These are phyloP conservation scores for Aspergillus amoenus DNA, from an alignment of 2,329 filamentous ascomycete genomes.

Conservation along the genomic window DNA sequence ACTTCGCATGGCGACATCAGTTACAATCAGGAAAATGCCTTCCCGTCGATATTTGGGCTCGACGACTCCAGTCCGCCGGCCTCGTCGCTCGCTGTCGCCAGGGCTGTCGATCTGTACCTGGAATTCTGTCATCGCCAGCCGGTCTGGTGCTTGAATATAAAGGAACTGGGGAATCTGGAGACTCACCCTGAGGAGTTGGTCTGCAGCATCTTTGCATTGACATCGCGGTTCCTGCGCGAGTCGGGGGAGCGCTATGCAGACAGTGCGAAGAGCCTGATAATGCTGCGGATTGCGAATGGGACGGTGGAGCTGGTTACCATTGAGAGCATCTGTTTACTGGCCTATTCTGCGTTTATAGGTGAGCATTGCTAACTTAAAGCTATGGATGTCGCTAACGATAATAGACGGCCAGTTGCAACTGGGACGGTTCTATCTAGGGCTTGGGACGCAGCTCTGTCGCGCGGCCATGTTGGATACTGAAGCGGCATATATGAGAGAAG, in stretches of 20 bases:
- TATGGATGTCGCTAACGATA: neutral
- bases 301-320: slow-evolving; percentile 52
- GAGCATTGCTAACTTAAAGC: slow-evolving; percentile 6
- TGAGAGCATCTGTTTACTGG: slow-evolving; percentile 52
- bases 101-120: slow-evolving; percentile 35
- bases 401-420: slow-evolving; percentile 51
- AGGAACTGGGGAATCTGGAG: slow-evolving; percentile 30
- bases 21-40: slow-evolving; percentile 19
- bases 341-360: slow-evolving; percentile 53
- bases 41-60: slow-evolving; percentile 20
- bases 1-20: neutral
- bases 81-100: slow-evolving; percentile 22
- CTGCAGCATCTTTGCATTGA: slow-evolving; percentile 35
- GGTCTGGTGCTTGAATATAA: slow-evolving; percentile 37
- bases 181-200: slow-evolving; percentile 33
- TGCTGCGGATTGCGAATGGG: slow-evolving; percentile 54
- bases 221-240: slow-evolving; percentile 32
- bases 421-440: slow-evolving; percentile 52
- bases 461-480: slow-evolving; percentile 51
- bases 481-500: slow-evolving; percentile 38
- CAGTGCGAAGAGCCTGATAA: slow-evolving; percentile 37
- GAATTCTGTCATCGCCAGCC: slow-evolving; percentile 39
- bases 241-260: slow-evolving; percentile 38
- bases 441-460: slow-evolving; percentile 52
- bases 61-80: slow-evolving; percentile 26